A percentile compares a stretch with the other conserved stretches of the same genome.
phyloP scores from a whole-genome alignment of 768 basidiomycete genomes.

The Kwoniella shandongensis region DNA sequence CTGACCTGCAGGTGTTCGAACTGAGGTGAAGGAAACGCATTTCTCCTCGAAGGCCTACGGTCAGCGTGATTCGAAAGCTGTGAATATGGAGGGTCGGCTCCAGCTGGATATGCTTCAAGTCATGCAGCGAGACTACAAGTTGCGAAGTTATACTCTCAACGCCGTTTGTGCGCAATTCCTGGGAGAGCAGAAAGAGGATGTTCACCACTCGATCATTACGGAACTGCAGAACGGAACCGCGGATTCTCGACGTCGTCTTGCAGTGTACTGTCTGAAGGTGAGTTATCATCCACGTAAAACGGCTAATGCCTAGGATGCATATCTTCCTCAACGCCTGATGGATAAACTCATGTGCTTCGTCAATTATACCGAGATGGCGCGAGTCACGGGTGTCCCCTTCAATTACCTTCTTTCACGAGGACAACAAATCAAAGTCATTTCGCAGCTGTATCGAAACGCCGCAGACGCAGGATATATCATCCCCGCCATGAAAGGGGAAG shows the following conservation, averaged over 20 bases:
- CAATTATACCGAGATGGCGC: slow-evolving; percentile 98
- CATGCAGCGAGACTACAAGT: slow-evolving; percentile 97
- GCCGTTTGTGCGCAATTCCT: slow-evolving; percentile 97
- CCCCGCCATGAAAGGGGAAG: slow-evolving; percentile 81
- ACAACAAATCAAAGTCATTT: slow-evolving; percentile 97
- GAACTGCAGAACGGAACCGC: slow-evolving; percentile 95
- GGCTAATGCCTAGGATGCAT: slow-evolving; percentile 72
- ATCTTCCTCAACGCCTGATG: slow-evolving; percentile 89
- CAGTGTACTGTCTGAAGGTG: slow-evolving; percentile 97
- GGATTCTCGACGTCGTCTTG: slow-evolving; percentile 85
- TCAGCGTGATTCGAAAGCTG: slow-evolving; percentile 93
- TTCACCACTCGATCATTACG: slow-evolving; percentile 97
- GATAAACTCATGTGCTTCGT: slow-evolving; percentile 99
- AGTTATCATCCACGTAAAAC: slow-evolving; percentile 6
- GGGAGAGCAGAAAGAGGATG: slow-evolving; percentile 98
- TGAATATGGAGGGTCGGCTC: slow-evolving; percentile 81
- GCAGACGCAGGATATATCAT: slow-evolving; percentile 88
- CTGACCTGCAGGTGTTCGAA: slow-evolving; percentile 62
- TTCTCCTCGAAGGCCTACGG: slow-evolving; percentile 98
- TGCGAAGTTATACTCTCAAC: slow-evolving; percentile 95
- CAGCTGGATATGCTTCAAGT: slow-evolving; percentile 95
- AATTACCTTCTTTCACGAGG: slow-evolving; percentile 90
- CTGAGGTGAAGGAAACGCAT: slow-evolving; percentile 86
- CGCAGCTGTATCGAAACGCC: slow-evolving; percentile 89
- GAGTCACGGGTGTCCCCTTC: slow-evolving; percentile 99